A percentile compares a stretch with the other conserved stretches of the same genome.
Evolutionary conservation across 1,284 basidiomycete genomes (phyloP).

Genomic region (Microbotryum scabiosae): DNA sequence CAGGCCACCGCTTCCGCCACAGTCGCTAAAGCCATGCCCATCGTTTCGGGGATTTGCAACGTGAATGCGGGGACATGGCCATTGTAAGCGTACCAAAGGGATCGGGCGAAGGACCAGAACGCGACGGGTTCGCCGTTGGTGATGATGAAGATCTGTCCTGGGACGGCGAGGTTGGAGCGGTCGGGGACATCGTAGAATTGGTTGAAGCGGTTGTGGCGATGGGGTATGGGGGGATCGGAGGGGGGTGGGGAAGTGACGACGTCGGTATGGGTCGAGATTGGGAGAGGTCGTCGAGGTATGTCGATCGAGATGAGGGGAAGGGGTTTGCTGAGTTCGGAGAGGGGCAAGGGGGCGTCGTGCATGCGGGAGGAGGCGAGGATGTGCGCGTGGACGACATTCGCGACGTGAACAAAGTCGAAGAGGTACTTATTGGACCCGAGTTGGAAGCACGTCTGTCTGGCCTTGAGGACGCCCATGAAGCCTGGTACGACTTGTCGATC

Average conservation of each 20-base stretch:
- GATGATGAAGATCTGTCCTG: conserved; percentile 93
- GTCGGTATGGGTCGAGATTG: conserved; percentile 24
- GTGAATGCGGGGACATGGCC: conserved; percentile 51
- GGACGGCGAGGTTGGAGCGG: conserved; percentile 37
- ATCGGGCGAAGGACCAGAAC: conserved; percentile 89
- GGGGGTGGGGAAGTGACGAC: background rate
- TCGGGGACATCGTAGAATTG: conserved; percentile 41
- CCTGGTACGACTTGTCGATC: conserved; percentile 82
- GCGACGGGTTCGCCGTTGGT: conserved; percentile 92
- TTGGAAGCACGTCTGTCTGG: conserved; percentile 83
- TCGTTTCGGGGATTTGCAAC: conserved; percentile 54
- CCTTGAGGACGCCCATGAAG: conserved; percentile 68
- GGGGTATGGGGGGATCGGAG: conserved; percentile 53
- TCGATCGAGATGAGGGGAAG: conserved; percentile 50
- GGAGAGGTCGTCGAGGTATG: conserved; percentile 17
- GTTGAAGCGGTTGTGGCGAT: conserved; percentile 42
- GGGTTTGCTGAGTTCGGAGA: conserved; percentile 48
- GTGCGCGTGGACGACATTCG: conserved; percentile 90
- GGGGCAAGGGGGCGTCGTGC: conserved; percentile 40
- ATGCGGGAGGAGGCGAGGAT: conserved; percentile 85
- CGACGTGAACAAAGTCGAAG: conserved; percentile 96
- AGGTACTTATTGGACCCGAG: conserved; percentile 89
- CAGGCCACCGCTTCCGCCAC: conserved; percentile 62
- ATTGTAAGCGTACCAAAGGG: conserved; percentile 64
- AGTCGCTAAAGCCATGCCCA: conserved; percentile 53